Evolutionary conservation across 2,329 filamentous ascomycete species (phyloP).

Genomic region (Fusarium brevicatenulatum): DNA sequence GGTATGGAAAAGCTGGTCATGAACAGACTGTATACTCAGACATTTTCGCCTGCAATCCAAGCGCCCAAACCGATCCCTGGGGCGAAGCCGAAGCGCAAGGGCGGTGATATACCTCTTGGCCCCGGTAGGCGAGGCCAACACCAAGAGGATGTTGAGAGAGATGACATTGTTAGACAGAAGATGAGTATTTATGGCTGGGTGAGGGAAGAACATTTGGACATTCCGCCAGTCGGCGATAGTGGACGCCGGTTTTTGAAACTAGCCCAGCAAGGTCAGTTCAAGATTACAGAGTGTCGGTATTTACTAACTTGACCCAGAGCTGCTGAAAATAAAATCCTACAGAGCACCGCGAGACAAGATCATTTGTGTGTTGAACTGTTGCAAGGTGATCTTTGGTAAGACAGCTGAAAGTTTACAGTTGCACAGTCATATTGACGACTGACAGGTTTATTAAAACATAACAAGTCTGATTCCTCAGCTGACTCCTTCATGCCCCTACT

Average conservation of each 20-base stretch:
- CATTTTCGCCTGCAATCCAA: conserved; percentile 93
- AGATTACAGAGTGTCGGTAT: not conserved
- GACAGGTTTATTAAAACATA: conserved; percentile 84
- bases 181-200: conserved; percentile 98
- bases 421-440: conserved; percentile 1
- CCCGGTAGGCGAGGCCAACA: conserved; percentile 94
- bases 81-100: conserved; percentile 74
- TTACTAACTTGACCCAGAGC: conserved; percentile 65
- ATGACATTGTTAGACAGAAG: conserved; percentile 96
- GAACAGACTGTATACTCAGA: conserved; percentile 95
- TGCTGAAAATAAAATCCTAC: conserved; percentile 96
- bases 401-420: not conserved
- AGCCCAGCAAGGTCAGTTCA: conserved; percentile 79
- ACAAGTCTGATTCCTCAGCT: conserved; percentile 92
- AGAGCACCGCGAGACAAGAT: conserved; percentile 98
- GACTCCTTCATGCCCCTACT: conserved; percentile 95
- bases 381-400: conserved; percentile 96
- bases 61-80: conserved; percentile 78
- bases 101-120: conserved; percentile 74
- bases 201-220: conserved; percentile 91
- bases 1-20: conserved; percentile 99
- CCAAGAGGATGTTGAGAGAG: conserved; percentile 96
- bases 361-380: conserved; percentile 97
- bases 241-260: conserved; percentile 88
- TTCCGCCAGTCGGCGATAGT: conserved; percentile 83